These are phyloP conservation scores for Cruciata laevipes DNA, from an alignment of 257 asterid species.

Conservation along the genomic window DNA sequence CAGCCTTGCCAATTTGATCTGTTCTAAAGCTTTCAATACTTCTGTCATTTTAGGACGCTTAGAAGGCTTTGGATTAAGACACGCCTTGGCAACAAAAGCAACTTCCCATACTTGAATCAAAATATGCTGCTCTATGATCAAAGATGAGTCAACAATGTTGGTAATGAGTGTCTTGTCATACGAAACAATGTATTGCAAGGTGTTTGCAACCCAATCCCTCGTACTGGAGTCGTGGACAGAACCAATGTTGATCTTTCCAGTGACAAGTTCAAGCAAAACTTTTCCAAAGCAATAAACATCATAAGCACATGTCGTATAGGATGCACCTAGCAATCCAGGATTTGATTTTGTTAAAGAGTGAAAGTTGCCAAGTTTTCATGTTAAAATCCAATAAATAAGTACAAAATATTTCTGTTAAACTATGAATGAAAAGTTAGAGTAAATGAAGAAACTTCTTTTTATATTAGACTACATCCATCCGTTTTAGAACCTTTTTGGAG, in stretches of 20 bases:
- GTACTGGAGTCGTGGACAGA: slow-evolving; percentile 4
- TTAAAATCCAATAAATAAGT: not conserved
- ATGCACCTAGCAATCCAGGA: slow-evolving; percentile 5
- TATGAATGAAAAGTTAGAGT: not conserved
- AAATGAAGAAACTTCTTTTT: not conserved
- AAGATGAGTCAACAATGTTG: slow-evolving; percentile 2
- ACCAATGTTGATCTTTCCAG: not conserved
- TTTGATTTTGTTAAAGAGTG: not conserved
- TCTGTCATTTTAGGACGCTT: slow-evolving; percentile 54
- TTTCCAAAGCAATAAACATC: slow-evolving; percentile 17
- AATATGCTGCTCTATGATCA: not conserved
- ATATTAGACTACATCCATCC: too few species aligned
- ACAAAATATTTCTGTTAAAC: not conserved
- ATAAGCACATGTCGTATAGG: slow-evolving; percentile 4
- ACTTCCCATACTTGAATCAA: not conserved
- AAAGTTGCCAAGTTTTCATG: not conserved
- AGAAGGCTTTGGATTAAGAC: slow-evolving; percentile 3
- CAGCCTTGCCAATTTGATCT: slow-evolving; percentile 43
- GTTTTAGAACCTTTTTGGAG: not conserved
- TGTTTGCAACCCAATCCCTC: slow-evolving; percentile 20
- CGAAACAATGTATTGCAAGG: slow-evolving; percentile 28
- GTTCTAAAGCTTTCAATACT: slow-evolving; percentile 59
- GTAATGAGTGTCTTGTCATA: slow-evolving; percentile 6
- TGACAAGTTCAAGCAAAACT: slow-evolving; percentile 12
- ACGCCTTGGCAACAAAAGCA: slow-evolving; percentile 5